These are phyloP conservation scores for Secale cereale DNA, from an alignment of 176 grass and related monocot species.

Conservation along the genomic window DNA sequence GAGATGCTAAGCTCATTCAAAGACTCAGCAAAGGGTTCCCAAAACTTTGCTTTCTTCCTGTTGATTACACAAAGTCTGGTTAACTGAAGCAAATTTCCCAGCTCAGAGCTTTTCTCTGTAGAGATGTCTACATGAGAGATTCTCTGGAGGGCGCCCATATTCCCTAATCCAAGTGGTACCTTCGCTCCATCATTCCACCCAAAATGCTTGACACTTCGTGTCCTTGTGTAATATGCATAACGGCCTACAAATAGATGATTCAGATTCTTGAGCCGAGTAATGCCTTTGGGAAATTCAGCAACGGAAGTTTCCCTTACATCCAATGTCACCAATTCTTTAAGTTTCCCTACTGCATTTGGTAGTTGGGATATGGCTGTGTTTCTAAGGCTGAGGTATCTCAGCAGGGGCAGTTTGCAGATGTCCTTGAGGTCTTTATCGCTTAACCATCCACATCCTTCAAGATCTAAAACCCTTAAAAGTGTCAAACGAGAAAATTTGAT, in stretches of 20 bases:
- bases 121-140: not conserved
- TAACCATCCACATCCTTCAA: slow-evolving; percentile 13
- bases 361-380: not conserved
- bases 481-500: not conserved
- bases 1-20: not conserved
- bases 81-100: not conserved
- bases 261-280: not conserved
- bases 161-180: not conserved
- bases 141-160: not conserved
- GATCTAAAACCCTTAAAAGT: slow-evolving; percentile 15
- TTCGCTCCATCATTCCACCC: not conserved
- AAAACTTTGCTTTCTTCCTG: not conserved
- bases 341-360: not conserved
- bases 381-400: slow-evolving; percentile 10
- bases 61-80: not conserved
- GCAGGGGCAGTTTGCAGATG: not conserved
- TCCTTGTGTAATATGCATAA: not conserved
- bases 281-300: not conserved
- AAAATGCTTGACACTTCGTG: not conserved
- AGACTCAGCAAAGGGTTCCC: not conserved
- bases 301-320: not conserved
- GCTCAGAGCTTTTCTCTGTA: not conserved
- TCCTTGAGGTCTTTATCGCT: not conserved
- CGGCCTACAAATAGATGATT: not conserved
- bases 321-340: not conserved